These are phyloP conservation scores for Nakazawaea holstii DNA, from an alignment of 805 yeast genomes.

Conservation along the genomic window DNA sequence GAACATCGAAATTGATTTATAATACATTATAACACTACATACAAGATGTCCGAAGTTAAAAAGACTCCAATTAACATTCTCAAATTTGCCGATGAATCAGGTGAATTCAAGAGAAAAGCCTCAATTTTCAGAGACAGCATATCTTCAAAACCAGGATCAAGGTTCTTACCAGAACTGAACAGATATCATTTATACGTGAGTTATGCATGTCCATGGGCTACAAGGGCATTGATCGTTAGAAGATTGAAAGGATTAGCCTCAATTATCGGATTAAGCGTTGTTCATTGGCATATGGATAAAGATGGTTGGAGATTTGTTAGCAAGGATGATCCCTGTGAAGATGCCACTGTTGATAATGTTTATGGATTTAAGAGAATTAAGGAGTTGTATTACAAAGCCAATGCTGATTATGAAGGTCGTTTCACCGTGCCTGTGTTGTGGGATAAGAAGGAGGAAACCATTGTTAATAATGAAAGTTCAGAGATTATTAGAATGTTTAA, in stretches of 20 bases:
- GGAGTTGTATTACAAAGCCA: slow-evolving; percentile 69
- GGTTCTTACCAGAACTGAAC: slow-evolving; percentile 66
- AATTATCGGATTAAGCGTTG: slow-evolving; percentile 66
- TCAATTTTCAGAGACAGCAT: slow-evolving; percentile 57
- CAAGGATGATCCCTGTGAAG: slow-evolving; percentile 38
- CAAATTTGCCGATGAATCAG: slow-evolving; percentile 45
- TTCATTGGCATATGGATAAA: slow-evolving; percentile 85
- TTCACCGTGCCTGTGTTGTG: slow-evolving; percentile 92
- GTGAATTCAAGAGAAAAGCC: slow-evolving; percentile 49
- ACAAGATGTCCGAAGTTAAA: neutral
- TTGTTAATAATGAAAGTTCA: slow-evolving; percentile 88
- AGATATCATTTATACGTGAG: slow-evolving; percentile 88
- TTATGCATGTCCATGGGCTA: slow-evolving; percentile 96
- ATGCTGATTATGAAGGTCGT: slow-evolving; percentile 74
- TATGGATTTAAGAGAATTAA: slow-evolving; percentile 56
- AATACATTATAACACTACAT: neutral
- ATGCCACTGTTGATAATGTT: slow-evolving; percentile 52
- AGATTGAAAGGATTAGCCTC: slow-evolving; percentile 66
- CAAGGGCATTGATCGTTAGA: slow-evolving; percentile 71
- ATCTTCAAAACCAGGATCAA: slow-evolving; percentile 49
- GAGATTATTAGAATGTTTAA: slow-evolving; percentile 85
- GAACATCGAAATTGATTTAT: neutral
- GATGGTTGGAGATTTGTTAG: slow-evolving; percentile 85
- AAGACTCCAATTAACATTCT: slow-evolving; percentile 31
- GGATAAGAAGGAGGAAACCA: slow-evolving; percentile 78